These are phyloP conservation scores for Penicillium sp. DNA, from an alignment of 2,329 filamentous ascomycete species.

Conservation along the genomic window DNA sequence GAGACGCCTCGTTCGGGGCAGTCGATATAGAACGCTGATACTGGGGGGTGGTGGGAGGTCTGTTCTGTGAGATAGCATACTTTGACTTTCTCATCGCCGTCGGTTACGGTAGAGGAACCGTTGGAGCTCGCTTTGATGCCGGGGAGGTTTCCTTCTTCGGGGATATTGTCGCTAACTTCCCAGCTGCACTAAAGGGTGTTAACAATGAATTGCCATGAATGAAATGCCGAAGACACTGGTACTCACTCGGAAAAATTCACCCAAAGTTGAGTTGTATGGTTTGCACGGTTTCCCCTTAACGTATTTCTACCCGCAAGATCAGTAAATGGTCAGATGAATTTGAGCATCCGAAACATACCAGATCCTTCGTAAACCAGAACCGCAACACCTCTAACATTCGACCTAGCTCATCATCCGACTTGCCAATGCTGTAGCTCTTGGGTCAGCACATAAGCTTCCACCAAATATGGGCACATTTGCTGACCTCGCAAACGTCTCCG, in stretches of 20 bases:
- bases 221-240: background rate
- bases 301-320: conserved; percentile 66
- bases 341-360: conserved; percentile 51
- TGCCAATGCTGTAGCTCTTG: conserved; percentile 63
- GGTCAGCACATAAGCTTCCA: conserved; percentile 38
- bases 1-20: conserved; percentile 88
- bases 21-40: conserved; percentile 91
- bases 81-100: conserved; percentile 58
- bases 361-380: conserved; percentile 98
- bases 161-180: conserved; percentile 80
- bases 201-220: background rate
- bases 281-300: conserved; percentile 98
- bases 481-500: conserved; percentile 77
- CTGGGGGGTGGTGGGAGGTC: conserved; percentile 94
- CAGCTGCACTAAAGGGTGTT: conserved; percentile 72
- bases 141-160: conserved; percentile 54
- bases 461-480: conserved; percentile 28
- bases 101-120: conserved; percentile 34
- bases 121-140: conserved; percentile 34
- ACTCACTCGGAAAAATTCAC: conserved; percentile 91
- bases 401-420: conserved; percentile 85
- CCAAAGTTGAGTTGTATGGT: conserved; percentile 94
- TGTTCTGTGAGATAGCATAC: conserved; percentile 96
- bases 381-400: conserved; percentile 92
- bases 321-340: conserved; percentile 17